phyloP scores from a whole-genome alignment of 2,329 filamentous ascomycete species.

The Epichloe elymi region DNA sequence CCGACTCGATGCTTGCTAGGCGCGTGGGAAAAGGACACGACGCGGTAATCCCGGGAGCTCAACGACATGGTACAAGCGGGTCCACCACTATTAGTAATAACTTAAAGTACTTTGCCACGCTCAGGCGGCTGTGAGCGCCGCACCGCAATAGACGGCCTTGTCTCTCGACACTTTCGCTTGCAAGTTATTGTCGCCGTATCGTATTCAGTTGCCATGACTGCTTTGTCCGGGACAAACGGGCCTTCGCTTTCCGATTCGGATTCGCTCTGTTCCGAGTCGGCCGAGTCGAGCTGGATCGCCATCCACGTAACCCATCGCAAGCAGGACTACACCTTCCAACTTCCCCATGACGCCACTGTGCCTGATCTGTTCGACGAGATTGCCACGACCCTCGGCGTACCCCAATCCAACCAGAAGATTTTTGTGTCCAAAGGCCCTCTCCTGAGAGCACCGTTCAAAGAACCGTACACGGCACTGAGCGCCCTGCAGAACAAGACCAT shows the following conservation, averaged over 20 bases:
- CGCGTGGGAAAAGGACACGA: conserved; percentile 7
- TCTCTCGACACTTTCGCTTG: background rate
- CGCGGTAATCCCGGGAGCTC: conserved; percentile 1
- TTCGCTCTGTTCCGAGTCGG: conserved; percentile 5
- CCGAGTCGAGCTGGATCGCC: conserved; percentile 21
- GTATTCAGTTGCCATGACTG: background rate
- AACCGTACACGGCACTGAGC: conserved; percentile 36
- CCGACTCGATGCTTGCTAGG: background rate
- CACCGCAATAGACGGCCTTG: no score
- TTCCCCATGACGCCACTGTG: conserved; percentile 34
- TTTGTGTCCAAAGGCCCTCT: conserved; percentile 52
- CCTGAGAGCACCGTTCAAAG: conserved; percentile 50
- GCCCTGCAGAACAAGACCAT: conserved; percentile 44
- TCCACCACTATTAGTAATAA: no score
- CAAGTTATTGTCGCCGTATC: background rate
- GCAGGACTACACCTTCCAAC: conserved; percentile 28
- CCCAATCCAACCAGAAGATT: conserved; percentile 53
- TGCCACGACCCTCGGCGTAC: conserved; percentile 42
- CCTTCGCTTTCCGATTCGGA: background rate
- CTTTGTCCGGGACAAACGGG: background rate
- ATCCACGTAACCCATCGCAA: conserved; percentile 35
- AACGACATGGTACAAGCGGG: background rate
- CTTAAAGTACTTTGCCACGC: no score
- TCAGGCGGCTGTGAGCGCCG: background rate
- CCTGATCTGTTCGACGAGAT: conserved; percentile 48